Base-by-base conservation (phyloP, 2,329 filamentous ascomycete species). In the Aspergillus pseudoviridinutans region DNA sequence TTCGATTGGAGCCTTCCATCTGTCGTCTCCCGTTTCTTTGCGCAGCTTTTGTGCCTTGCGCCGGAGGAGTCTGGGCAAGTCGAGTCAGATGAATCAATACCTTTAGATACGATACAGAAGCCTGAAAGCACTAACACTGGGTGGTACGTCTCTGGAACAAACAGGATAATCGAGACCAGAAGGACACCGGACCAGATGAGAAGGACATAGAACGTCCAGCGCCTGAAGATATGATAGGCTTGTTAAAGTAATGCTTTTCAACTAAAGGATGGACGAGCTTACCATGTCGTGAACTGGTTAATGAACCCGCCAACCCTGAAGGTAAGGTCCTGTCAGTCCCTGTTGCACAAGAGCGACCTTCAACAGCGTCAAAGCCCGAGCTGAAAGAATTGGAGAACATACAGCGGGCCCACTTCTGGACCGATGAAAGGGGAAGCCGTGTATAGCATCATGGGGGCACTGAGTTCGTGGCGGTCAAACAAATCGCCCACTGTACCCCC, bases 71-170 rank as follows among this genome's bases (percentile, higher is more conserved):
- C 73, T 75, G 57, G 20, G 12, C 17, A 20, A 8, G 51, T 24
- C 7, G 27, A 8, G 32, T 38, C 14, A n/a, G 25, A 58, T 28
- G 52, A 81, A n/a, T 84, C 84, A 63, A 87, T 53, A 50, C 54
- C 27, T 46, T 57, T 14, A 47, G 9, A 27, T 3, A 28, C 28
- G 49, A 12, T 24, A 22, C 44, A 35, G 10, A 14, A n/a, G 9
- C 8, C 14, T 51, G 50, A 27, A 7, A 12, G 46, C 25, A 66
- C 73, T 56, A 69, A 73, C 71, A 75, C 83, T 24, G 82, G 82
- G 60, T 82, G 90, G 71, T 94, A 96, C 1, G 92, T 97, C 77
- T 97, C 92, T 4, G 92, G 92, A 2, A 96, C 91, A 47, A 92
- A 79, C 35, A 91, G 70, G 35, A 87, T 69, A 53, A 96, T 87